Base-by-base conservation (phyloP, 176 grass and related monocot genomes). In the Oryza glaberrima region DNA sequence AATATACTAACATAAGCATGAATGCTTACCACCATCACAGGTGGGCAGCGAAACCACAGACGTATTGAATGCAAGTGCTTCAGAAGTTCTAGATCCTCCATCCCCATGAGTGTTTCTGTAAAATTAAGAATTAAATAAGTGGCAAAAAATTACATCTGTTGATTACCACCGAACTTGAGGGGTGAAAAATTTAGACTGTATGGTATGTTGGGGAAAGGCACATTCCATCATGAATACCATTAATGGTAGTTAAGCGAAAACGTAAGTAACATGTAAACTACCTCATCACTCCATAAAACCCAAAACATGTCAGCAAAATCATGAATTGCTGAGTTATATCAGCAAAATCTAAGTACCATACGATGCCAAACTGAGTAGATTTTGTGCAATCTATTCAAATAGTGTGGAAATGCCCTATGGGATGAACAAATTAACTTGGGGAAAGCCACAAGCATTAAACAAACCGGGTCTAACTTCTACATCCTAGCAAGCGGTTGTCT, bases 11-110 rank as follows among this genome's bases (percentile, higher is more conserved):
- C 54, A 70, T 79, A 45, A 75, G 20, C 25, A 36, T 63, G 38
- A 61, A 75, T 81, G 64, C 56, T 84, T 85, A 98, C 96, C 76
- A 17, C 93, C 96, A 69, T 95, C 93, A 82, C 90, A 95, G 64
- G 81, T 84, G 72, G 85, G 82, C 80, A 94, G 41, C 19, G 88
- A 90, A 89, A 79, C 86, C 48, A 90, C 71, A 75, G 80, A 94
- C 7, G 86, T 91, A 81, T 95, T 83, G 56, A 90, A 73, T 43
- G 81, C 84, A 86, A 88, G 78, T 25, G 70, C 86, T 78, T 82
- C 82, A 83, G 74, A 75, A 65, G 86, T 72, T 67, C 75, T 73
- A 70, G 74, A 58, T 63, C 84, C 87, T 85, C 85, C 81, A 88
- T 76, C 70, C 48, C 84, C 87, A 83, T 81, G 83, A 47, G 63